Evolutionary conservation across 2,329 filamentous ascomycete genomes (phyloP).

Genomic region (Pseudopyricularia javanii): DNA sequence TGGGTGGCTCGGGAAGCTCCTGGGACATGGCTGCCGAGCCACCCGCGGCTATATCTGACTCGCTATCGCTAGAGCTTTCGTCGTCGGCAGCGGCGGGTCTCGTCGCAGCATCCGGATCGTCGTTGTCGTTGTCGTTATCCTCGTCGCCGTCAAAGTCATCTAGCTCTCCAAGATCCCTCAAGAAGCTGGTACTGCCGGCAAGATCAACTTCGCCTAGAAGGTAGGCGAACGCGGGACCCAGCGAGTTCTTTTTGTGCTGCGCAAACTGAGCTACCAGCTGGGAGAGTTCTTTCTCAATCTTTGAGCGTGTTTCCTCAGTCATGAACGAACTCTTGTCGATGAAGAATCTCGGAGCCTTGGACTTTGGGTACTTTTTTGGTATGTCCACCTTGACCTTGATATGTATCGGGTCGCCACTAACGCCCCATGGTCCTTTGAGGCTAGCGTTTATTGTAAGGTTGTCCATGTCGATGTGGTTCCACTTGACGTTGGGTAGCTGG

Average conservation of each 20-base stretch:
- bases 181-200: constrained; percentile 46
- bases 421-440: constrained; percentile 52
- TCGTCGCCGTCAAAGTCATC: constrained; percentile 40
- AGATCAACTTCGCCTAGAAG: constrained; percentile 51
- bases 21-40: constrained; percentile 49
- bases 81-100: constrained; percentile 25
- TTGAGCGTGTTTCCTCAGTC: constrained; percentile 39
- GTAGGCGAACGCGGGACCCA: constrained; percentile 50
- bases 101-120: constrained; percentile 18
- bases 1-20: constrained; percentile 30
- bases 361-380: constrained; percentile 45
- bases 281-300: constrained; percentile 41
- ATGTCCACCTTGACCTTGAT: constrained; percentile 51
- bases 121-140: constrained; percentile 43
- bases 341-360: constrained; percentile 42
- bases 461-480: constrained; percentile 54
- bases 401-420: constrained; percentile 42
- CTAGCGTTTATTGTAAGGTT: constrained; percentile 45
- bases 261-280: constrained; percentile 44
- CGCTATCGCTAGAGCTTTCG: constrained; percentile 55
- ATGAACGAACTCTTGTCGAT: constrained; percentile 53
- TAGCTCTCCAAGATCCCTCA: constrained; percentile 52
- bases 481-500: constrained; percentile 51
- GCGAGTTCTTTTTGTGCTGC: constrained; percentile 45
- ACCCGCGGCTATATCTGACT: constrained; percentile 52